phyloP scores from a whole-genome alignment of 73 alveolate species.

The Paramecium octaurelia region DNA sequence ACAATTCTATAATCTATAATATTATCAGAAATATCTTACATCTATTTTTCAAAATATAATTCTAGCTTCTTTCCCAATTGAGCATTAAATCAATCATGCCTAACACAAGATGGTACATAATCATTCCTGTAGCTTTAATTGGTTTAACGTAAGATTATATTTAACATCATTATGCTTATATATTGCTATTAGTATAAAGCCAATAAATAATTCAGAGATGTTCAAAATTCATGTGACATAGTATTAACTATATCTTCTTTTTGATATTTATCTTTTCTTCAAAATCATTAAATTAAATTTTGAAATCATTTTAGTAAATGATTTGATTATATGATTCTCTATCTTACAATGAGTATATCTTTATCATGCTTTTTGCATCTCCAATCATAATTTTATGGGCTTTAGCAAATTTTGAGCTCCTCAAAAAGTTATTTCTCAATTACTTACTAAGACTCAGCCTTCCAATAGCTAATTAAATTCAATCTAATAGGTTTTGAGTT shows the following conservation, averaged over 20 bases:
- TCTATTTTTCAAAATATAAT: slow-evolving; percentile 7
- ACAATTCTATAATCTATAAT: background rate
- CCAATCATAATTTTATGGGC: too few relatives aligned
- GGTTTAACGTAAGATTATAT: background rate
- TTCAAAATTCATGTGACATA: slow-evolving; percentile 18
- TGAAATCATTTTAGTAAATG: background rate
- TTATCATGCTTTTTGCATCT: background rate
- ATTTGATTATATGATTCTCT: background rate
- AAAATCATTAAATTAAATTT: background rate
- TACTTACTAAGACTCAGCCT: background rate
- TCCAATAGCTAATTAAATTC: too few relatives aligned
- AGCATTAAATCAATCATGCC: slow-evolving; percentile 38
- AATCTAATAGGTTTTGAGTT: background rate
- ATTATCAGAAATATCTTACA: background rate
- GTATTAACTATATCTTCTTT: background rate
- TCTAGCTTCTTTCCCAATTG: slow-evolving; percentile 19
- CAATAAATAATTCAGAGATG: slow-evolving; percentile 21
- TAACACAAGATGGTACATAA: background rate
- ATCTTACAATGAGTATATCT: background rate
- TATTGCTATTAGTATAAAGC: slow-evolving; percentile 14
- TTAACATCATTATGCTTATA: background rate
- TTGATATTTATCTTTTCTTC: background rate
- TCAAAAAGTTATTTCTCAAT: background rate
- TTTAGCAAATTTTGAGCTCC: background rate
- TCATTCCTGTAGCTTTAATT: background rate